These are phyloP conservation scores for Pulveroboletus sp. DNA, from an alignment of 768 basidiomycete species.

Conservation along the genomic window DNA sequence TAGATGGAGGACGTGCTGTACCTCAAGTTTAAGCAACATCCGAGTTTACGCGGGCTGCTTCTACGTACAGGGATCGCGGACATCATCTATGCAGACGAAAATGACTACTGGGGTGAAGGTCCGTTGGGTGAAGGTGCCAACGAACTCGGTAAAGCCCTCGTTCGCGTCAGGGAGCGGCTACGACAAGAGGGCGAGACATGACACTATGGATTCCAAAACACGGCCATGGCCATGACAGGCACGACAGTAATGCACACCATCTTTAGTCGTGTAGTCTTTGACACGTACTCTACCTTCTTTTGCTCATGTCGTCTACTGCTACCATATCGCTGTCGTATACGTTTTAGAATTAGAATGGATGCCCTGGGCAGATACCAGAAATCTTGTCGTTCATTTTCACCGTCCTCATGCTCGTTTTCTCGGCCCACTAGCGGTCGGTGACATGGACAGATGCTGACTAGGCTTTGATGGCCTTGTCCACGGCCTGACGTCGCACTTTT, in stretches of 20 bases:
- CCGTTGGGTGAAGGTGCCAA: conserved; percentile 48
- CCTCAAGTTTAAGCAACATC: conserved; percentile 69
- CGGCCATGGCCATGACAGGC: no score
- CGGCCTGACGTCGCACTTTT: conserved; percentile 59
- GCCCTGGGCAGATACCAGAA: background rate
- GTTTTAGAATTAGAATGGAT: background rate
- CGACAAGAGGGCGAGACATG: conserved; percentile 25
- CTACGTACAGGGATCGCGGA: conserved; percentile 47
- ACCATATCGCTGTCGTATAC: background rate
- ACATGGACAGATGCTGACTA: background rate
- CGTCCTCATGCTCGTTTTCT: conserved; percentile 17
- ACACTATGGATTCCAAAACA: background rate
- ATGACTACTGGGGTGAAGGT: conserved; percentile 69
- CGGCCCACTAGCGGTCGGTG: background rate
- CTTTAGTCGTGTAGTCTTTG: background rate
- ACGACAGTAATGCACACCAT: background rate
- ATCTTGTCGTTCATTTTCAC: background rate
- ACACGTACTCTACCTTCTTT: background rate
- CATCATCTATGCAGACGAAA: conserved; percentile 53
- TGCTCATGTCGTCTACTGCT: background rate
- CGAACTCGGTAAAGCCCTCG: conserved; percentile 57
- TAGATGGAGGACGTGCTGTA: conserved; percentile 69
- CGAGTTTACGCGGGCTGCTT: conserved; percentile 49
- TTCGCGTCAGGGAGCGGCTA: conserved; percentile 49
- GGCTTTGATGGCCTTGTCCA: conserved; percentile 38